Evolutionary conservation across 371 early-diverging fungal species (phyloP).

Genomic region (Entomophthora muscae): DNA sequence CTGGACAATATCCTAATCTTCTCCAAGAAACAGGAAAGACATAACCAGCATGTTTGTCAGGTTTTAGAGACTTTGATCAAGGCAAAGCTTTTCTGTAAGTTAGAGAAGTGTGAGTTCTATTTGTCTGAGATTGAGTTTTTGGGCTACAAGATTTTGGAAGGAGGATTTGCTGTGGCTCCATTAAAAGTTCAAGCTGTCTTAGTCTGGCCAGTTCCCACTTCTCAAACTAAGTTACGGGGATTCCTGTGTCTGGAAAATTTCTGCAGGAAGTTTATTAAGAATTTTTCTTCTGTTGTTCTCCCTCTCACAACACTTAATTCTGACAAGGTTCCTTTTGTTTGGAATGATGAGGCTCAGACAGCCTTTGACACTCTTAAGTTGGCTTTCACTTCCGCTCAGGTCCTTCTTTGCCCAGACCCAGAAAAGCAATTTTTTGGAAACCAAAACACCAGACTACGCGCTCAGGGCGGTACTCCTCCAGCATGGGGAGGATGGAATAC

Average conservation of each 20-base stretch:
- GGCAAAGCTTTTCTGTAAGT: neutral
- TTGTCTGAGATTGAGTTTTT: neutral
- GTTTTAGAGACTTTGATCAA: neutral
- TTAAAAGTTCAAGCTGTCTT: no score
- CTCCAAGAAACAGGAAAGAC: neutral
- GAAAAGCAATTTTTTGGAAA: neutral
- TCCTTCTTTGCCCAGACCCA: neutral
- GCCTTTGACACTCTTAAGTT: neutral
- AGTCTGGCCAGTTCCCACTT: no score
- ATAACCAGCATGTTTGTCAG: neutral
- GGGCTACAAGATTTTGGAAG: no score
- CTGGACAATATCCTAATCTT: neutral
- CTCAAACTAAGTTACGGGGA: neutral
- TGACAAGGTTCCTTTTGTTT: neutral
- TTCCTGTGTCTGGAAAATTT: neutral
- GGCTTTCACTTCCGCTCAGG: neutral
- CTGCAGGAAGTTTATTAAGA: neutral
- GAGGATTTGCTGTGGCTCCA: no score
- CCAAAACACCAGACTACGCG: neutral
- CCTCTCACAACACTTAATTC: neutral
- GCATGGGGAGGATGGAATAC: neutral
- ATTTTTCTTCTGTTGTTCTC: neutral
- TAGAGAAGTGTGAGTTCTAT: neutral
- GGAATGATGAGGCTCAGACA: neutral
- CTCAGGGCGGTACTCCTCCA: neutral